phyloP scores from a whole-genome alignment of 73 alveolate species.

The Effrenium voratum region DNA sequence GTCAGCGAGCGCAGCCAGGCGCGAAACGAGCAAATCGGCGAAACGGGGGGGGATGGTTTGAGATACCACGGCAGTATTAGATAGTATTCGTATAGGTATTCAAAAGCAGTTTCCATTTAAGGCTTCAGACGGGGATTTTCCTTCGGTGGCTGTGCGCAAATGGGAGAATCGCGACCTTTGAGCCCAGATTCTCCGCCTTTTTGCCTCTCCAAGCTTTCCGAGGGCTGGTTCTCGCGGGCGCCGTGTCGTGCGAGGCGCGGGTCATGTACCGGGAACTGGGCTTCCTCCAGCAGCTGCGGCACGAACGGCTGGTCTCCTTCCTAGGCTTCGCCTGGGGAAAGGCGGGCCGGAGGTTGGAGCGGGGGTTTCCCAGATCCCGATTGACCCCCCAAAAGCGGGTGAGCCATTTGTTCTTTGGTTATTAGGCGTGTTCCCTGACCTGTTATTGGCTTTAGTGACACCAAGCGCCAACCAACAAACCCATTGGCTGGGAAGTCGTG shows the following conservation, averaged over 20 bases:
- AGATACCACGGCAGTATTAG: not conserved
- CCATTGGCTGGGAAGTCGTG: too few species aligned
- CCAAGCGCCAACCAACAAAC: too few species aligned
- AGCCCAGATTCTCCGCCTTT: not conserved
- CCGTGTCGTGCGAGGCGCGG: not conserved
- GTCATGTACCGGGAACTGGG: not conserved
- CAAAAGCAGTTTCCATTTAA: not conserved
- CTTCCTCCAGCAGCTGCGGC: not conserved
- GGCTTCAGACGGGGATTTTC: not conserved
- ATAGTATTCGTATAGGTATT: not conserved
- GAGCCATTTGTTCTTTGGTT: too few species aligned
- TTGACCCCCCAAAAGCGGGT: too few species aligned
- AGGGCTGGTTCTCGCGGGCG: too few species aligned
- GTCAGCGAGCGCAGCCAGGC: not conserved
- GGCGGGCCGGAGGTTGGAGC: too few species aligned
- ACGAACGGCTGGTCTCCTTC: constrained; percentile 1
- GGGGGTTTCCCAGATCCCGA: too few species aligned
- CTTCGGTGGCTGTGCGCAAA: too few species aligned
- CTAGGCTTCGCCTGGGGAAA: not conserved
- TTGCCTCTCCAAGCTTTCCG: too few species aligned
- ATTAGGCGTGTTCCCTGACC: too few species aligned
- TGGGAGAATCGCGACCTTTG: not conserved
- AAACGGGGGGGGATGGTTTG: not conserved
- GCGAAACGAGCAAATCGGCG: not conserved
- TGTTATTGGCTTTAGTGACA: too few species aligned